Conservation (phyloP, 495 filamentous ascomycete species). For the Neurospora africana region DNA sequence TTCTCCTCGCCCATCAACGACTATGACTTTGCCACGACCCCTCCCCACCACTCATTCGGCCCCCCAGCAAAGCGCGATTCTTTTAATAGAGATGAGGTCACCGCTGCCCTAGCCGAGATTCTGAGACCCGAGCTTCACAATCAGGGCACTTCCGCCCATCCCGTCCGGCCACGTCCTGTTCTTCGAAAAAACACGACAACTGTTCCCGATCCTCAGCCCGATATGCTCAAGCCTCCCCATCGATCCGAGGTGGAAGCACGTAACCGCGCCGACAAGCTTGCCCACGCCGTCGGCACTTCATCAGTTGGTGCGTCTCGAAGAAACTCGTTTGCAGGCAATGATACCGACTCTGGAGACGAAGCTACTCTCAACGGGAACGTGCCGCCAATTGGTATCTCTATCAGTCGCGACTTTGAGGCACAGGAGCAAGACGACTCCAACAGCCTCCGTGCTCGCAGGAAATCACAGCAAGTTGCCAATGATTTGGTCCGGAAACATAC, state of each 20-base stretch:
- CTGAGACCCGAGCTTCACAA: constrained; percentile 8
- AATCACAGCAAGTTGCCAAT: constrained; percentile 14
- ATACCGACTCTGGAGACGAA: constrained; percentile 3
- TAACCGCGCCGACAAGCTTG: constrained; percentile 25
- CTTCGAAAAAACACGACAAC: constrained; percentile 12
- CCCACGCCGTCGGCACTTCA: constrained; percentile 21
- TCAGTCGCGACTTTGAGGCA: constrained; percentile 6
- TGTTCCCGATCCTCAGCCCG: neutral
- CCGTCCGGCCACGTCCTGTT: constrained; percentile 18
- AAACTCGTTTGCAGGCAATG: constrained; percentile 15
- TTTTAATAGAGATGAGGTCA: constrained; percentile 17
- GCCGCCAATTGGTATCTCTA: neutral
- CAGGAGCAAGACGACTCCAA: neutral
- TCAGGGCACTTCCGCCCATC: constrained; percentile 4
- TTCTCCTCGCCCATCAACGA: constrained; percentile 14
- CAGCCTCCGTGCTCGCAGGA: constrained; percentile 8
- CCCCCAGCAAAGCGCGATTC: constrained; percentile 10
- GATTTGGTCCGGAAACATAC: constrained; percentile 16
- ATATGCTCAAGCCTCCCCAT: constrained; percentile 3
- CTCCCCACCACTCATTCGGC: neutral
- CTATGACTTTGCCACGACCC: constrained; percentile 2
- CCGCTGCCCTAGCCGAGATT: constrained; percentile 14
- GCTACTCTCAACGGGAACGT: neutral
- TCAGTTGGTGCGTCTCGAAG: constrained; percentile 24
- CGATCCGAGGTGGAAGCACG: constrained; percentile 22